Base-by-base conservation (phyloP, 345 rosid species). In the Triadica sebifera region DNA sequence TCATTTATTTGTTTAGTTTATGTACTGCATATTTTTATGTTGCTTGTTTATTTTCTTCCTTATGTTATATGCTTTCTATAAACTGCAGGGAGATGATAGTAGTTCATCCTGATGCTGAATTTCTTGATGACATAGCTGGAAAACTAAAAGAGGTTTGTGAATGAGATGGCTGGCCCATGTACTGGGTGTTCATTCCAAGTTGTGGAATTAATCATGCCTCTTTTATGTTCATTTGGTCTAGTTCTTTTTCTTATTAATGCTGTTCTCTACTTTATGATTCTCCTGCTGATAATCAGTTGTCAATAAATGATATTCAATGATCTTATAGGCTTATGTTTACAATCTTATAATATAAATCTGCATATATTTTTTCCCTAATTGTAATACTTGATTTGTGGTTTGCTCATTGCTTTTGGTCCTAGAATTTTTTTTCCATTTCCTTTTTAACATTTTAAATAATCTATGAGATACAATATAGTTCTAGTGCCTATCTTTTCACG, bases 61-160 rank as follows among this genome's bases (percentile, higher is more conserved):
- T 20, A 29, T 34, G 46, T 46, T 71, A 29, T 25, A 38, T 57
- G 61, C 29, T 10, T 24, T 24, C 37, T 56, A 62, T 62, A 58
- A 76, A 74, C 70, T 85, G 70, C 84, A 95, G 98, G 84, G 93
- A 96, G 85, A 93, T 93, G 96, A 74, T 83, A 55, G 89, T 96
- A 59, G 97, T 96, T 74, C 98, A 96, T 85, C 88, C 96, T 37
- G 97, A 96, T 83, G 85, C 85, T 58, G 88, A 88, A 63, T 96
- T 96, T 82, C 94, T 96, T 74, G 83, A 85, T 82, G 99, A 93
- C 84, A 96, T 96, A 67, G 87, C 95, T 72, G 99, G 97, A 74
- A 91, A 87, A 81, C 87, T 96, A 62, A 86, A 79, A 79, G 97
- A 91, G 94, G 99, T 93, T 45, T 71, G 90, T 79, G 71, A 71